Evolutionary conservation across 1,284 basidiomycete genomes (phyloP).

Genomic region (Meira nashicola): DNA sequence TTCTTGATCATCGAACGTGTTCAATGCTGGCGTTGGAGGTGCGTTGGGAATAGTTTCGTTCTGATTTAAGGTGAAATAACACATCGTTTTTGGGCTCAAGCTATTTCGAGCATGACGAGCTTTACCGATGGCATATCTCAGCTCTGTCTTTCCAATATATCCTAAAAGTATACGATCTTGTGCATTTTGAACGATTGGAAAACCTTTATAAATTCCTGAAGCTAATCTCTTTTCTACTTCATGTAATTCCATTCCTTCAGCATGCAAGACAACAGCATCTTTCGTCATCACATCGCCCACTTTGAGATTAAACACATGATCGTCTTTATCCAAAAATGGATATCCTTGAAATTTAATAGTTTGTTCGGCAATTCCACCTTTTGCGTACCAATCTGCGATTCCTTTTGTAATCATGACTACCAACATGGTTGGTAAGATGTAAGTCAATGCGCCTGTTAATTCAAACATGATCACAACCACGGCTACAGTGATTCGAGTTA

Average conservation of each 20-base stretch:
- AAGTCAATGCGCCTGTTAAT: conserved; percentile 94
- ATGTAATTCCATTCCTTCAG: conserved; percentile 68
- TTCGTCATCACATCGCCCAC: conserved; percentile 85
- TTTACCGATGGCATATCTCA: conserved; percentile 77
- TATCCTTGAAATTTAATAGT: conserved; percentile 96
- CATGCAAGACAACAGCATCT: conserved; percentile 68
- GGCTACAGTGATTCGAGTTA: conserved; percentile 76
- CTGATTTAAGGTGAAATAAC: conserved; percentile 31
- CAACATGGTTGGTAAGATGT: conserved; percentile 98
- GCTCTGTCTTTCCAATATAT: conserved; percentile 79
- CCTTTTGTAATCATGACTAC: conserved; percentile 93
- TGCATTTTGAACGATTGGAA: conserved; percentile 69
- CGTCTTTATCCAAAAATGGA: conserved; percentile 76
- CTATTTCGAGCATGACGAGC: conserved; percentile 20
- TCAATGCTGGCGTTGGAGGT: conserved; percentile 11
- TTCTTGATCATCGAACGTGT: conserved; percentile 10
- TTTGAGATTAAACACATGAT: conserved; percentile 74
- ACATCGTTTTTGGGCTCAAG: conserved; percentile 26
- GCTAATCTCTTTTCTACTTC: conserved; percentile 60
- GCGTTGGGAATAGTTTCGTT: neutral
- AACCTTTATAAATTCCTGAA: conserved; percentile 68
- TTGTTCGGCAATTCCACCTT: conserved; percentile 90
- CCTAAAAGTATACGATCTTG: conserved; percentile 66
- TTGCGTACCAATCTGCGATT: conserved; percentile 89
- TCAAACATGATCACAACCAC: conserved; percentile 97